These are phyloP conservation scores for Penicillium maclennaniae DNA, from an alignment of 495 filamentous ascomycete species.

Conservation along the genomic window DNA sequence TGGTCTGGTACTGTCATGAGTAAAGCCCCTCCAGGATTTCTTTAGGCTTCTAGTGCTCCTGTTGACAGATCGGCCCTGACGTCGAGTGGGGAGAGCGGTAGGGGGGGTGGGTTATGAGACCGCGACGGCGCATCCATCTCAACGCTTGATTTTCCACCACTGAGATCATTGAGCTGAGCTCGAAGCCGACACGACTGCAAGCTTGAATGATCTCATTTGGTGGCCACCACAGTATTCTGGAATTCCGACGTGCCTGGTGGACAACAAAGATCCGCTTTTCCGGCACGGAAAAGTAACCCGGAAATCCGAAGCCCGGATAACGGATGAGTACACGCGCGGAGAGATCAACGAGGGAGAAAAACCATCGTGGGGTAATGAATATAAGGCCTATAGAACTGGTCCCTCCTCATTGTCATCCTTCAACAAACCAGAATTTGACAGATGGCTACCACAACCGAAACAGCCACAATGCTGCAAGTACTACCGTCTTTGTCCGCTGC, in stretches of 20 bases:
- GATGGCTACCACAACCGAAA: constrained; percentile 20
- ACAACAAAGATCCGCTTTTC: constrained; percentile 2
- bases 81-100: no score
- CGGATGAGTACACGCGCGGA: not conserved
- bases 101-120: no score
- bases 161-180: no score
- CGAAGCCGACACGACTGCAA: not conserved
- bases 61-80: no score
- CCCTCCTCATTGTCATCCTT: not conserved
- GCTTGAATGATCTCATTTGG: not conserved
- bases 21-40: not conserved
- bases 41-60: not conserved
- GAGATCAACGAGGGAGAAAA: constrained; percentile 4
- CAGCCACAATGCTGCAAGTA: constrained; percentile 6
- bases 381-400: constrained; percentile 7
- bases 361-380: not conserved
- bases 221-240: no score
- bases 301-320: constrained; percentile 12
- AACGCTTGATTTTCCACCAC: no score
- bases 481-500: constrained; percentile 5
- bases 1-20: not conserved
- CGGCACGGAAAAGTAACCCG: constrained; percentile 6
- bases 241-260: not conserved
- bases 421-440: not conserved
- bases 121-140: no score